Evolutionary conservation across 768 basidiomycete species (phyloP), one percentile per base, ranked within the genome.

Genomic region (Leccinum incarnatum): DNA sequence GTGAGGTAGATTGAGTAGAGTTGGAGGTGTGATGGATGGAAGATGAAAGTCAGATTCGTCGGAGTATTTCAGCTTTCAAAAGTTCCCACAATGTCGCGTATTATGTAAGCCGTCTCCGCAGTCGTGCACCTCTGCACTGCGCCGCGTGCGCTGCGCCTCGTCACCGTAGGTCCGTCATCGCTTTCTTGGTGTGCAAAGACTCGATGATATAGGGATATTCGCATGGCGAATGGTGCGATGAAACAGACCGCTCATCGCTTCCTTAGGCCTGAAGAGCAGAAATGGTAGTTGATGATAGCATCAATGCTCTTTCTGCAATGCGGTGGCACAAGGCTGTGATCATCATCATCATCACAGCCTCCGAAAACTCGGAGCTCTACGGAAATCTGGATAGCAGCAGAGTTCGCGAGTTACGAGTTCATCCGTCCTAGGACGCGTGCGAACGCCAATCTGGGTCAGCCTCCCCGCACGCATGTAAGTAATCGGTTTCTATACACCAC

Each of bases 61-160:
- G 67, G 67, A 69, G 62, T 67, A 69, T 64, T 67, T 64, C 57
- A 65, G 37, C 57, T 51, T 67, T 68, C 53, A 57, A 68, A 64
- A 55, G 62, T 61, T 48, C 30, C 53, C 59, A 60, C 64, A 58
- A 55, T 42, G 10, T 42, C 42, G 42, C 42, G 42, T 42, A 42
- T 42, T 42, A 42, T 19, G 42, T 42, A 42, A 42, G 42, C 42
- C 4, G 5, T 19, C 9, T 42, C 42, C 42, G 42, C 42, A 42
- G 42, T 19, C 17, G 8, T 40, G 37, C 37, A 37, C 14, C 14
- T 34, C 34, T 34, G 34, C 34, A 36, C 34, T 36, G 34, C 34
- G 37, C 36, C 36, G 14, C 14, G 14, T 6, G 36, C 37, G 17
- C 37, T 37, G 37, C 37, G 37, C 37, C 37, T 37, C 7, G 1